Evolutionary conservation across 1,139 yeast genomes (phyloP).

Genomic region (Kodamaea arcana): DNA sequence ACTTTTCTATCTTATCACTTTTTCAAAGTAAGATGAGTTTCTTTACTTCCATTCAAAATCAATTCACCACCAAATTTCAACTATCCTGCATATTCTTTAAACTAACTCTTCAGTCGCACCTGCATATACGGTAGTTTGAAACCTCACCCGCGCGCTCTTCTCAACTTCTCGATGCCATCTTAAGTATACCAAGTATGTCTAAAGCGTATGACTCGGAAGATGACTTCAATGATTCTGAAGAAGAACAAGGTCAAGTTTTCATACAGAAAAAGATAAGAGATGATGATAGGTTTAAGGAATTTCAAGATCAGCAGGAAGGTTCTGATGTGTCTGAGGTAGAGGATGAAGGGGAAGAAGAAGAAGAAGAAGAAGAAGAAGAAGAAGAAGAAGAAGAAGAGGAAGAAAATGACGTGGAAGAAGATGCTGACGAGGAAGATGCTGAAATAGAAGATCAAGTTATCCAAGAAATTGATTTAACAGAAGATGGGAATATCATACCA

Average conservation of each 20-base stretch:
- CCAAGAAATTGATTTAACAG: background rate
- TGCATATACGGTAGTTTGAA: no score
- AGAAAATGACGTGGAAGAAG: constrained; percentile 9
- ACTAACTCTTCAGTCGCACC: no score
- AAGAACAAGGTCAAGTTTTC: constrained; percentile 13
- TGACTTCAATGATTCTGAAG: constrained; percentile 18
- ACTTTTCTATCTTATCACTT: no score
- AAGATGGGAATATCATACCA: constrained; percentile 9
- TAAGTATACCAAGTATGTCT: no score
- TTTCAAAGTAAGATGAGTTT: no score
- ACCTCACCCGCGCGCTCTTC: no score
- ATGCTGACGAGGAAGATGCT: background rate
- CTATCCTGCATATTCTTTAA: no score
- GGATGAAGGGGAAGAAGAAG: constrained; percentile 8
- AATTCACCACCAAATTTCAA: no score
- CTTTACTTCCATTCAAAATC: no score
- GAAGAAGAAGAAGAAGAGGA: background rate
- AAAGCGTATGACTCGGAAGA: constrained; percentile 6
- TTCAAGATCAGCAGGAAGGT: constrained; percentile 11
- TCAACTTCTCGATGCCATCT: no score
- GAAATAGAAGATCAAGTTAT: background rate
- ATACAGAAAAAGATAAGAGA: constrained; percentile 8
- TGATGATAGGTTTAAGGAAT: constrained; percentile 9
- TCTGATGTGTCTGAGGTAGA: constrained; percentile 17
- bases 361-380: constrained; percentile 16